Evolutionary conservation across 2,329 filamentous ascomycete species (phyloP).

Genomic region (Cytospora piceicola): DNA sequence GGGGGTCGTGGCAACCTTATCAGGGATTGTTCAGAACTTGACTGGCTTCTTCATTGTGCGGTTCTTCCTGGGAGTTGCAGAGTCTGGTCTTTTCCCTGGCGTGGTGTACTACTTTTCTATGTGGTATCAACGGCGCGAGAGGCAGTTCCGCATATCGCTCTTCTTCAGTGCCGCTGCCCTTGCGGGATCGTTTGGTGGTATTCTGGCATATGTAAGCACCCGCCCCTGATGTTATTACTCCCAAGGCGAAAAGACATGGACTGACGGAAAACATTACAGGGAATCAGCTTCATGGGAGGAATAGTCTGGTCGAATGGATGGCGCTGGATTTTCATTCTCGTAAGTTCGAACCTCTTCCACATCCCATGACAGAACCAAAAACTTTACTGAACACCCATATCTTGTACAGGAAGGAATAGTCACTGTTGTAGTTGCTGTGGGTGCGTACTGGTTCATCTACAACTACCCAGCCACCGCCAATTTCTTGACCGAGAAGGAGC

Average conservation of each 20-base stretch:
- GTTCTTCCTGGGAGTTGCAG: conserved; percentile 60
- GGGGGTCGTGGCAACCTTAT: conserved; percentile 58
- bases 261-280: conserved; percentile 39
- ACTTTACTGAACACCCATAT: background rate
- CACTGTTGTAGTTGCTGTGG: conserved; percentile 55
- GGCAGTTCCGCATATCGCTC: conserved; percentile 58
- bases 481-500: conserved; percentile 59
- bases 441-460: conserved; percentile 64
- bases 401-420: conserved; percentile 54
- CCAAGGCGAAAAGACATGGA: background rate
- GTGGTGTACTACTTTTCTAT: conserved; percentile 56
- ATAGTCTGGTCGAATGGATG: conserved; percentile 57
- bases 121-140: conserved; percentile 60
- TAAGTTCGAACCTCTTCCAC: conserved; percentile 35
- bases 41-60: conserved; percentile 56
- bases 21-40: conserved; percentile 54
- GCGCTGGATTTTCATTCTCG: conserved; percentile 65
- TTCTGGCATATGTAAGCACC: conserved; percentile 54
- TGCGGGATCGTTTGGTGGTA: conserved; percentile 61
- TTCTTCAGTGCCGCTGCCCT: conserved; percentile 60
- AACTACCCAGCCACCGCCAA: conserved; percentile 65
- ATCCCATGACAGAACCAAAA: background rate
- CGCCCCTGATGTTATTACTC: background rate
- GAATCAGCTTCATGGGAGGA: conserved; percentile 58
- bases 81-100: conserved; percentile 55